Conservation (phyloP, 2,329 filamentous ascomycete species). For the Furcasterigmium sp. region DNA sequence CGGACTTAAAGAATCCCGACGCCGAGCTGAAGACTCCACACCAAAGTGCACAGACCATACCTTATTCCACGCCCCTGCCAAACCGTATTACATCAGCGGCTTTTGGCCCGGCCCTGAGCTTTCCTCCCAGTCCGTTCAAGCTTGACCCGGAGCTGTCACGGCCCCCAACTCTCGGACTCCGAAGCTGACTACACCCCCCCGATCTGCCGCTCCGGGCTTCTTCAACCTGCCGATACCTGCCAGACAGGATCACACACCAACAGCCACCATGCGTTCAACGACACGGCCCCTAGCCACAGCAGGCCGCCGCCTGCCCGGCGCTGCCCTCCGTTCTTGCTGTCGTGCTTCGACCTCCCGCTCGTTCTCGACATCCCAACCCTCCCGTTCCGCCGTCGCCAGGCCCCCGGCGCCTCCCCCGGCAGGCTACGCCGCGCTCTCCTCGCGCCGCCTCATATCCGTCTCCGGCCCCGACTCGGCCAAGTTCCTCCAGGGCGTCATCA, state of each 20-base stretch:
- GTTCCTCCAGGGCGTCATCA: conserved; percentile 86
- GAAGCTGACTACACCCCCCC: too few species aligned
- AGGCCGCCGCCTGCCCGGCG: neutral
- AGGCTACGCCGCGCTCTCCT: conserved; percentile 54
- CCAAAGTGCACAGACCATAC: too few species aligned
- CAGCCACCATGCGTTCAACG: neutral
- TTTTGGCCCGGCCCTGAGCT: too few species aligned
- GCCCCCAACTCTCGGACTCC: too few species aligned
- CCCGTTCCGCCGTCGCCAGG: conserved; percentile 15
- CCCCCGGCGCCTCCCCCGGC: conserved; percentile 33
- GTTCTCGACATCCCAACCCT: conserved; percentile 18
- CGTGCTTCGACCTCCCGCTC: conserved; percentile 11
- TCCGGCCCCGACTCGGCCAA: conserved; percentile 73
- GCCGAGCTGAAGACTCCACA: too few species aligned
- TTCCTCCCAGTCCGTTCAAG: too few species aligned
- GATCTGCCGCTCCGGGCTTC: too few species aligned
- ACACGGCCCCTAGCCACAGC: neutral
- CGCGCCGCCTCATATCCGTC: conserved; percentile 74
- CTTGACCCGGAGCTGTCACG: too few species aligned
- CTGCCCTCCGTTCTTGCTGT: neutral
- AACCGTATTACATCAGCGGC: too few species aligned
- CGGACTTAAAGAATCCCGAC: too few species aligned
- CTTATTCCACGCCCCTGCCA: too few species aligned
- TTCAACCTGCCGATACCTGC: neutral
- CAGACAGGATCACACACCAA: neutral